Evolutionary conservation across 805 yeast species (phyloP).

Genomic region (Candida ulmi): DNA sequence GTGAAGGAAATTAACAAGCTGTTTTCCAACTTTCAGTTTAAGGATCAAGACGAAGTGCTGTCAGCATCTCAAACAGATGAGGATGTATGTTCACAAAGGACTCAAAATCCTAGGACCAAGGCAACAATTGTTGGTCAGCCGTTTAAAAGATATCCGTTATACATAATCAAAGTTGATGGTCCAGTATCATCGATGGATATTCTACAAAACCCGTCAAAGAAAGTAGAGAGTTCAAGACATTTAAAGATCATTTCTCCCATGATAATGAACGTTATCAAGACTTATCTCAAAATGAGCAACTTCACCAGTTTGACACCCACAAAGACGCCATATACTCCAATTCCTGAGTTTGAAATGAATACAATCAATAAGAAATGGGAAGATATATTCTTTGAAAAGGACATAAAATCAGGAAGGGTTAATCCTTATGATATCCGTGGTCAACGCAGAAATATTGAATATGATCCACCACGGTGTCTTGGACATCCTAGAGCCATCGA

Average conservation of each 20-base stretch:
- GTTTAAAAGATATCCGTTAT: constrained; percentile 31
- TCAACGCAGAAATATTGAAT: no score
- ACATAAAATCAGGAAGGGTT: no score
- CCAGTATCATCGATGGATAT: constrained; percentile 28
- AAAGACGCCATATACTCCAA: no score
- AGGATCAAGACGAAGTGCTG: constrained; percentile 9
- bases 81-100: constrained; percentile 19
- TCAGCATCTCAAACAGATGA: constrained; percentile 10
- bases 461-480: not conserved
- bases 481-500: not conserved
- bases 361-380: no score
- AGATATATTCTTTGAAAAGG: not conserved
- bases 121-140: constrained; percentile 28
- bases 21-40: constrained; percentile 22
- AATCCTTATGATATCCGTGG: no score
- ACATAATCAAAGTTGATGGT: constrained; percentile 28
- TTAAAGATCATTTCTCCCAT: constrained; percentile 26
- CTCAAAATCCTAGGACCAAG: constrained; percentile 15
- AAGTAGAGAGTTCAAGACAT: constrained; percentile 22
- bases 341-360: no score
- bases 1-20: constrained; percentile 18
- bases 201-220: constrained; percentile 35
- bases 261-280: constrained; percentile 24
- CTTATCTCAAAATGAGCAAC: constrained; percentile 23
- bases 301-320: constrained; percentile 4